phyloP scores from a whole-genome alignment of 352 stramenopile genomes.

The Aphanomyces euteiches region DNA sequence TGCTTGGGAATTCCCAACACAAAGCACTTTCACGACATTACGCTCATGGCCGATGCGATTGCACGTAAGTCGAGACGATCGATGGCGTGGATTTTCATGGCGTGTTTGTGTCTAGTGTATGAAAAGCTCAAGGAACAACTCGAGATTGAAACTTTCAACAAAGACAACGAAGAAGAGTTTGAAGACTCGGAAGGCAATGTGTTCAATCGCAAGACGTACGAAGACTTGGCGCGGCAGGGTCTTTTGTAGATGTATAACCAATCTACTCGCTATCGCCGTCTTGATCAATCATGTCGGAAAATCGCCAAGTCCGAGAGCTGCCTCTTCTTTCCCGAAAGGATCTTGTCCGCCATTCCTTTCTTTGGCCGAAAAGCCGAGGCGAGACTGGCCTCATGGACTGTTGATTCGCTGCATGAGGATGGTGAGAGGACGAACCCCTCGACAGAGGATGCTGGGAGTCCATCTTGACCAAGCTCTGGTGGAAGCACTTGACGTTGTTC shows the following conservation, averaged over 20 bases:
- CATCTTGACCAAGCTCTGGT: no score
- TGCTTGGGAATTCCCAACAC: slow-evolving; percentile 99
- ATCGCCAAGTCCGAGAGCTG: no score
- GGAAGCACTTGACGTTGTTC: no score
- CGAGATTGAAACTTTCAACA: slow-evolving; percentile 91
- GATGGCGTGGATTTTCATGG: background rate
- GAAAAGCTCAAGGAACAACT: slow-evolving; percentile 94
- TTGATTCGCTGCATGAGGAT: no score
- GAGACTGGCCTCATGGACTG: no score
- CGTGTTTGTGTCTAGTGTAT: slow-evolving; percentile 76
- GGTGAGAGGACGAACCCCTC: no score
- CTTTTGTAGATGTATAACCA: slow-evolving; percentile 73
- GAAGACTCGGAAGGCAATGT: slow-evolving; percentile 99
- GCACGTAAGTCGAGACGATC: slow-evolving; percentile 43
- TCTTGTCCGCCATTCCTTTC: no score
- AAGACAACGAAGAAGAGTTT: slow-evolving; percentile 96
- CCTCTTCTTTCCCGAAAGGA: no score
- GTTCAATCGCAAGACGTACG: slow-evolving; percentile 95
- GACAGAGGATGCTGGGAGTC: no score
- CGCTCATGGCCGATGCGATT: slow-evolving; percentile 95
- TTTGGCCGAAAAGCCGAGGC: no score
- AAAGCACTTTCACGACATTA: slow-evolving; percentile 99
- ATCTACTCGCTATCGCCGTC: no score
- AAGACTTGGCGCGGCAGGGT: slow-evolving; percentile 96
- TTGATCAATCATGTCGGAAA: no score